Evolutionary conservation across 805 yeast species (phyloP).

Genomic region (Jamesozyma lodderae): DNA sequence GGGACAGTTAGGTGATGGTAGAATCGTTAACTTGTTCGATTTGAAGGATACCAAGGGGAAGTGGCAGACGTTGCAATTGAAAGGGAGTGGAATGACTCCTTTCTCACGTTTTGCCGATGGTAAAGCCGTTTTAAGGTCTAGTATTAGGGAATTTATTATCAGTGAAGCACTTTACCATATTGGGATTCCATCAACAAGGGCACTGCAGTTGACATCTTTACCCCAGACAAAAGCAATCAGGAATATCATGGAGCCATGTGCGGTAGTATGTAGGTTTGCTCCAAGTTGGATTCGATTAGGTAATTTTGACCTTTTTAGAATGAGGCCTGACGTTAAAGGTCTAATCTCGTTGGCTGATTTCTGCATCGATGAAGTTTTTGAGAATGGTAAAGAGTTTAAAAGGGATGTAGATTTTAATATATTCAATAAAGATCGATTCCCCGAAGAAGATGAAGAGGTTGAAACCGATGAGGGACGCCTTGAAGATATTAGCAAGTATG

Average conservation of each 20-base stretch:
- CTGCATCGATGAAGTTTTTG: constrained; percentile 55
- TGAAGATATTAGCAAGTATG: constrained; percentile 48
- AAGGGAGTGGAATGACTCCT: constrained; percentile 90
- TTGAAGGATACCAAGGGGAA: constrained; percentile 41
- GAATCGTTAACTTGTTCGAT: constrained; percentile 78
- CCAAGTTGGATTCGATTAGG: constrained; percentile 85
- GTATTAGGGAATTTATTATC: constrained; percentile 78
- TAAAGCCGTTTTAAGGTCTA: constrained; percentile 81
- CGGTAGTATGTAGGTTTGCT: constrained; percentile 76
- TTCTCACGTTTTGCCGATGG: constrained; percentile 95
- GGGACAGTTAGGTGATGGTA: constrained; percentile 94
- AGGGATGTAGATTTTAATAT: constrained; percentile 14
- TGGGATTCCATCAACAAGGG: constrained; percentile 82
- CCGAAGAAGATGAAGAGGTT: constrained; percentile 15
- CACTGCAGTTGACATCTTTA: constrained; percentile 58
- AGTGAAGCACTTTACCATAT: constrained; percentile 74
- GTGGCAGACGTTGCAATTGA: constrained; percentile 50
- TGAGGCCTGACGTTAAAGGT: constrained; percentile 60
- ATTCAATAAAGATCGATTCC: constrained; percentile 21
- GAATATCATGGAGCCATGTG: constrained; percentile 60
- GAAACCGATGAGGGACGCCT: constrained; percentile 11
- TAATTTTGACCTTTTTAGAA: constrained; percentile 71
- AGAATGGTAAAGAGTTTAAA: constrained; percentile 30
- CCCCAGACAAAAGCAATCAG: constrained; percentile 76
- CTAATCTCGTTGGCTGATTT: constrained; percentile 59